Evolutionary conservation across 2,329 filamentous ascomycete species (phyloP).

Genomic region (Pestalotiopsis sp.): DNA sequence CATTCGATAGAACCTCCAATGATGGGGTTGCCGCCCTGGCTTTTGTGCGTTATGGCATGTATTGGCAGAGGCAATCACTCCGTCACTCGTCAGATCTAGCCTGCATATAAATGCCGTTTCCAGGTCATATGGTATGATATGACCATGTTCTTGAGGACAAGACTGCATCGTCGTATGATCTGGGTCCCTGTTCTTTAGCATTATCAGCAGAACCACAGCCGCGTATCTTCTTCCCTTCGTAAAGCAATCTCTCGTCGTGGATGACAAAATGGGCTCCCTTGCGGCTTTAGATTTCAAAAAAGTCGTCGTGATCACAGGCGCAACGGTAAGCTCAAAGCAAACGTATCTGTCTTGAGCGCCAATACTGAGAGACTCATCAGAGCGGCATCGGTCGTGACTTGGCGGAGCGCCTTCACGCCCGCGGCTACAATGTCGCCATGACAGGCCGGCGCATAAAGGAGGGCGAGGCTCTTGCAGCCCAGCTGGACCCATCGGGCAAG

Average conservation of each 20-base stretch:
- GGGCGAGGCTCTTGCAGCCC: not conserved
- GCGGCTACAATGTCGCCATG: constrained; percentile 11
- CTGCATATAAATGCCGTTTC: not conserved
- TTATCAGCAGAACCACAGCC: not conserved
- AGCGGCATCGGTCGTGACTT: constrained; percentile 12
- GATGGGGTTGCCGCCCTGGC: not conserved
- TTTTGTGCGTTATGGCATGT: not conserved
- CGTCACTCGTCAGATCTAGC: not conserved
- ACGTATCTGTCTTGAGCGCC: not conserved
- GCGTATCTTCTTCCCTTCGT: not conserved
- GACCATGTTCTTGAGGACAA: not conserved
- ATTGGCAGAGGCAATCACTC: not conserved
- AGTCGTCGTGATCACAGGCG: constrained; percentile 1
- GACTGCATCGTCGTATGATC: no score
- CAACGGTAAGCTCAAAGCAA: not conserved
- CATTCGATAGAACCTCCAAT: not conserved
- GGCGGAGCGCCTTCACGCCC: constrained; percentile 9
- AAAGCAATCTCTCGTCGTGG: not conserved
- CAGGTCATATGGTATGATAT: not conserved
- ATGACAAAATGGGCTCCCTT: not conserved
- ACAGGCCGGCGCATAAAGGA: constrained; percentile 6
- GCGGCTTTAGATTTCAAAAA: not conserved
- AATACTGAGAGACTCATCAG: not conserved
- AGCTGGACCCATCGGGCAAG: constrained; percentile 2
- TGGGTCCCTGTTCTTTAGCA: no score